Evolutionary conservation across 1,139 yeast genomes (phyloP), one percentile per base, ranked within the genome.

Genomic region (Meyerozyma elateridarum): DNA sequence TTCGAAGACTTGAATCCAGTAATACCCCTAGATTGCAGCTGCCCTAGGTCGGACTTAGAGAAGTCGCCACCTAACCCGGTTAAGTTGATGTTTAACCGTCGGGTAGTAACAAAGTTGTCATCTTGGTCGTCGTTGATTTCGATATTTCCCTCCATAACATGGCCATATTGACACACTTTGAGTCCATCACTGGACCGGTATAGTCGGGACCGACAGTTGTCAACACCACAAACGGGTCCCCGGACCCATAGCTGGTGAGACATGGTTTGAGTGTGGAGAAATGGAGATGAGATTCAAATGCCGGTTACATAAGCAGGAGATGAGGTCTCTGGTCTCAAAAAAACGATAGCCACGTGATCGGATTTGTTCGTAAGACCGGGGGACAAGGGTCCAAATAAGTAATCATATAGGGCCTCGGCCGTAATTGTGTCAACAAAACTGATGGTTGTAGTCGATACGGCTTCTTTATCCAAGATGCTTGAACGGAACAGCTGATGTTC

Each of bases 201-300:
- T 32, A 80, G 70, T 30, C 78, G 61, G 2, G 96, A 84, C 4
- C 83, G 76, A 59, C 98, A 91, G 62, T 91, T 89, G 42, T 83
- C 89, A 3, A 79, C 78, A 2, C 96, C 96, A 66, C 98, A 91
- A 8, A 80, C 59, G 5, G 85, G 82, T 2, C 97, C 97, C 44
- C 75, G 63, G 30, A 67, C 64, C 79, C 80, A 79, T 18, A 52
- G 46, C 37, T 59, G 65, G n/a, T n/a, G n/a, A n/a, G n/a, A n/a
- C n/a, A n/a, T n/a, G n/a, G n/a, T n/a, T n/a, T n/a, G n/a, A n/a
- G n/a, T n/a, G n/a, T n/a, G n/a, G n/a, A n/a, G n/a, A n/a, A n/a
- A n/a, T n/a, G n/a, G n/a, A n/a, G n/a, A n/a, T n/a, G n/a, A n/a
- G n/a, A n/a, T n/a, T n/a, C n/a, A n/a, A n/a, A n/a, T n/a, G n/a